Base-by-base conservation (phyloP, 2,329 filamentous ascomycete species). In the Xylaria sp. region DNA sequence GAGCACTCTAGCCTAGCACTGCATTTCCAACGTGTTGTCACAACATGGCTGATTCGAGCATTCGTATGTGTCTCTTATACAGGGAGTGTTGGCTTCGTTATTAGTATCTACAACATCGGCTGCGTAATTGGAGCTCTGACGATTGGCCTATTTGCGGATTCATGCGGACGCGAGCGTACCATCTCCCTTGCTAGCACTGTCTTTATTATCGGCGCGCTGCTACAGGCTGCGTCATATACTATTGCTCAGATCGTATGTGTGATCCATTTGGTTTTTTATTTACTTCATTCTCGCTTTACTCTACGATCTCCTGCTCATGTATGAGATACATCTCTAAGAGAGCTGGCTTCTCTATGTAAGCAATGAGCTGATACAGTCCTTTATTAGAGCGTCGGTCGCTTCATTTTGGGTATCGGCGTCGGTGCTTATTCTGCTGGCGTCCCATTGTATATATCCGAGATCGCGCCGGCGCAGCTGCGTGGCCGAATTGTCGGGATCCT, bases 81-180 rank as follows among this genome's bases (percentile, higher is more conserved):
- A 71, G 69, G 73, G 75, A 71, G 71, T 31, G 65, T 77, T 10
- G 75, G 75, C 13, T 75, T 76, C 10, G 75, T 77, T 27, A 64
- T 77, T 53, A 76, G 74, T 61, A 75, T 77, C 15, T 77, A 76
- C 61, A 76, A 77, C 53, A 75, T 77, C 45, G 75, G 75, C 2
- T 77, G 75, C 54, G 73, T 75, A 0, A 59, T 76, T 15, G 75
- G 75, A 0, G 75, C 75, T 5, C 64, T 77, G 67, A 72, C 74
- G 0, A 71, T 73, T 5, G 75, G 75, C 13, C 67, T 71, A 31
- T 71, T 77, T 45, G 74, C 75, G 13, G 75, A 77, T 61, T 55
- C 57, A 0, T 73, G 68, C 38, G 75, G 75, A n/a, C 71, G 75
- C 22, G 74, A 77, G 65, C 69, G 75, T 27, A 76, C 74, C 1